Base-by-base conservation (phyloP, 139 green algal species). In the Diplosphaera chodatii region DNA sequence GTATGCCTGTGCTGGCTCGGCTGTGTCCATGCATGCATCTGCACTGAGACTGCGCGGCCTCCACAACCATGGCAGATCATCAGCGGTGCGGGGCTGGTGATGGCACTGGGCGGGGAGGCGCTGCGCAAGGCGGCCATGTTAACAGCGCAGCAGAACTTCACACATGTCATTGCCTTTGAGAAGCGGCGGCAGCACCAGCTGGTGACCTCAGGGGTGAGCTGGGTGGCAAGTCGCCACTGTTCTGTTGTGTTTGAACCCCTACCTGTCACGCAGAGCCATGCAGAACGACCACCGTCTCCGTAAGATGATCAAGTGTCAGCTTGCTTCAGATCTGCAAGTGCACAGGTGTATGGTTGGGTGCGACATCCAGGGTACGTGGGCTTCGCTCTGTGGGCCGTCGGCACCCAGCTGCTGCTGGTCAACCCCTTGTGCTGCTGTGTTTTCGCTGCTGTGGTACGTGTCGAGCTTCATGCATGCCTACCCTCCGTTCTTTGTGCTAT, bases 341-440 rank as follows among this genome's bases (percentile, higher is more conserved):
- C 75, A 93, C 0, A 66, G n/a, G 69, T 92, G 29, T 95, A 95
- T 66, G 73, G 77, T 28, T 82, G 32, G 30, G 62, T 95, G 1
- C 83, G 93, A 1, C 93, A 98, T 75, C 93, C 93, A 1, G 93
- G 89, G 10, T 98, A 98, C 73, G 55, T 91, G 21, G 93, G 93
- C 4, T 98, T 90, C 90, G 83, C 90, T 23, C 21, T 96, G 0
- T 98, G 92, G 92, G 77, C 81, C 0, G 62, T 93, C 0, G 93
- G 87, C n/a, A 96, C 89, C 4, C 89, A 95, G 69, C 25, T 96
- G 27, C 67, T 96, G 64, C 83, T 98, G 21, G 64, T 68, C 68
- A 97, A 97, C 70, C 84, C 86, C 5, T 0, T 90, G 5, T 87
- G 83, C 73, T 55, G 56, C 4, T 1, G 84, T 21, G 69, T 21